phyloP scores from a whole-genome alignment of 192 early-diverging fungal species.

The Dispira parvispora region DNA sequence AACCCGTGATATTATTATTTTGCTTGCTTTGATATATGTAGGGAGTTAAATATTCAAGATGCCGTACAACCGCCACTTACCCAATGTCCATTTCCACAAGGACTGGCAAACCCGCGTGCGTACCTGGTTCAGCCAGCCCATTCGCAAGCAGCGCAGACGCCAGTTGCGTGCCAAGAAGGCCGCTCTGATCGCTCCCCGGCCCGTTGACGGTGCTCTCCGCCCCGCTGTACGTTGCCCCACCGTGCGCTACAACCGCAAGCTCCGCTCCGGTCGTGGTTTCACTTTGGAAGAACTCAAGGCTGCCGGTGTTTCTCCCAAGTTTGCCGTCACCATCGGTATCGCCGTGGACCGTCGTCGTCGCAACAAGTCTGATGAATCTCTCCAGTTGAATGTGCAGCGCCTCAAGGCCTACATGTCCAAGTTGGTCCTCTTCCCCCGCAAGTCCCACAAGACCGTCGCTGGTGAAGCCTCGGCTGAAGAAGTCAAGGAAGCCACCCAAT shows the following conservation, averaged over 20 bases:
- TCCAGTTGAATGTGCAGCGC: slow-evolving; percentile 82
- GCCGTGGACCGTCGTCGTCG: slow-evolving; percentile 91
- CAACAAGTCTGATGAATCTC: slow-evolving; percentile 90
- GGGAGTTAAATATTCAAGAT: slow-evolving; percentile 15
- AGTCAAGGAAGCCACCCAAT: slow-evolving; percentile 3
- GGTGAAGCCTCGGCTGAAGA: slow-evolving; percentile 14
- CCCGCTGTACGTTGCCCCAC: slow-evolving; percentile 94
- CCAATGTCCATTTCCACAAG: slow-evolving; percentile 95
- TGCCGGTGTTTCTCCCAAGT: slow-evolving; percentile 83
- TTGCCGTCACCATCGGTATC: slow-evolving; percentile 88
- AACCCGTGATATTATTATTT: no score
- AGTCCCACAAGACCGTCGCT: slow-evolving; percentile 63
- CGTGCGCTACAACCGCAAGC: slow-evolving; percentile 95
- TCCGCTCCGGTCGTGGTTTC: slow-evolving; percentile 93
- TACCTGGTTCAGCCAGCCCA: slow-evolving; percentile 98
- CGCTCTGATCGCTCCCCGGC: slow-evolving; percentile 86
- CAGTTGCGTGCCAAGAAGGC: slow-evolving; percentile 85
- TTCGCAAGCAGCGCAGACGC: slow-evolving; percentile 83
- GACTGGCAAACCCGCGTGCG: slow-evolving; percentile 92
- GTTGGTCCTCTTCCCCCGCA: slow-evolving; percentile 94
- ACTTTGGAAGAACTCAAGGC: slow-evolving; percentile 96
- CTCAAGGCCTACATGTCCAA: slow-evolving; percentile 86
- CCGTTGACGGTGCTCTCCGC: slow-evolving; percentile 87
- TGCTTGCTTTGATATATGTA: no score
- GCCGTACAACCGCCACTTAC: slow-evolving; percentile 91